Evolutionary conservation across 768 basidiomycete species (phyloP).

Genomic region (Coprinopsis strossmayeri): DNA sequence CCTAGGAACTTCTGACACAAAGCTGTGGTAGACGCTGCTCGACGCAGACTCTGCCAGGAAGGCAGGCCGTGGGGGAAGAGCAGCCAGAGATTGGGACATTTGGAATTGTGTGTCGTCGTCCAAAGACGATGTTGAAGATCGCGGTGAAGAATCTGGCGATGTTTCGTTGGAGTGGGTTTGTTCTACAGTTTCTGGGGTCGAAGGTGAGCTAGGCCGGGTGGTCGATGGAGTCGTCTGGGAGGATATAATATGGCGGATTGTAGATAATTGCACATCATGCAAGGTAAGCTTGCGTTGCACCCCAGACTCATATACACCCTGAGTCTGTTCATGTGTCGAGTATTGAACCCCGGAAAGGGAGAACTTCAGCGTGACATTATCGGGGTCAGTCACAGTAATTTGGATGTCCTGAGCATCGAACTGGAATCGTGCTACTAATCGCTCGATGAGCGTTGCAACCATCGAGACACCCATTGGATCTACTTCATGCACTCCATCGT

Average conservation of each 20-base stretch:
- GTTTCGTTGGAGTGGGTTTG: conserved; percentile 18
- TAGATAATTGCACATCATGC: conserved; percentile 49
- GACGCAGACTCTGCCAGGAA: conserved; percentile 43
- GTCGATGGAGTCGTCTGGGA: conserved; percentile 6
- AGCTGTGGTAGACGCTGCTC: conserved; percentile 78
- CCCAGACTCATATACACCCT: conserved; percentile 14
- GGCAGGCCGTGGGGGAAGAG: conserved; percentile 41
- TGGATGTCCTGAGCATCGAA: conserved; percentile 65
- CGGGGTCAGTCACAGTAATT: conserved; percentile 63
- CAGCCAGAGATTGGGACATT: conserved; percentile 73
- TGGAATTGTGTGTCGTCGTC: conserved; percentile 59
- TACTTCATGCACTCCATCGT: conserved; percentile 30
- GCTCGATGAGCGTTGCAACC: conserved; percentile 75
- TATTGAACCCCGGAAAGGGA: conserved; percentile 54
- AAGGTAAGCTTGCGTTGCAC: conserved; percentile 47
- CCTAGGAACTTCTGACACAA: conserved; percentile 7
- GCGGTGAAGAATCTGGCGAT: conserved; percentile 25
- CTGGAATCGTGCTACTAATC: conserved; percentile 71
- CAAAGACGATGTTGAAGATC: conserved; percentile 52
- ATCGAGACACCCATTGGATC: conserved; percentile 75
- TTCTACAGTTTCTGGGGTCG: conserved; percentile 19
- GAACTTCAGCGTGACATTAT: conserved; percentile 54
- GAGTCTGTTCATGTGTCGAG: conserved; percentile 31
- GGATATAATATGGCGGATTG: conserved; percentile 14
- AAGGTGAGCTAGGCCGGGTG: conserved; percentile 10